A percentile compares a stretch with the other conserved stretches of the same genome.
Evolutionary conservation across 108 stramenopile genomes (phyloP).

Genomic region (Cylindrotheca closterium): DNA sequence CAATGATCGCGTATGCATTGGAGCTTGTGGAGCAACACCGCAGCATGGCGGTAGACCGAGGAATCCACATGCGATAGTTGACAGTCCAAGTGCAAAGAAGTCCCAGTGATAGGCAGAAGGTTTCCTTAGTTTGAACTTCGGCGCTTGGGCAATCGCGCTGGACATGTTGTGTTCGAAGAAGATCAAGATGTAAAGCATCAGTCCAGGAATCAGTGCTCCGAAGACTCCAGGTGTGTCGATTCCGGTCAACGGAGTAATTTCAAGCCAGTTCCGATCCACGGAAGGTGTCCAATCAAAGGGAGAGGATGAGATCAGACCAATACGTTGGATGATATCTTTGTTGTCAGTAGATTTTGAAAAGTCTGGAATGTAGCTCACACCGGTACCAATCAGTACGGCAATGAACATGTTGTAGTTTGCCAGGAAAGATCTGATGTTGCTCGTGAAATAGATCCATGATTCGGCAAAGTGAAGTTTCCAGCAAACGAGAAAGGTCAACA

Average conservation of each 20-base stretch:
- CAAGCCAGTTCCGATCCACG: conserved; percentile 34
- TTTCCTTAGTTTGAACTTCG: conserved; percentile 49
- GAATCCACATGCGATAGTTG: conserved; percentile 47
- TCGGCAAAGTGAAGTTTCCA: conserved; percentile 48
- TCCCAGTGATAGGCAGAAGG: conserved; percentile 60
- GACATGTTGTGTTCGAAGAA: conserved; percentile 65
- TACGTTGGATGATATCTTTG: conserved; percentile 21
- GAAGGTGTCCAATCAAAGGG: conserved; percentile 52
- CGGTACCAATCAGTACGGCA: conserved; percentile 40
- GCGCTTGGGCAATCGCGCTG: conserved; percentile 40
- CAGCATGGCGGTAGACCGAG: conserved; percentile 52
- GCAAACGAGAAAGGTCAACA: conserved; percentile 28
- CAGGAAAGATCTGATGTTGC: conserved; percentile 31
- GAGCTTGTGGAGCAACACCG: conserved; percentile 58
- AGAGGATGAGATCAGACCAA: background rate
- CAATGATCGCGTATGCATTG: conserved; percentile 47
- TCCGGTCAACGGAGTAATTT: conserved; percentile 20
- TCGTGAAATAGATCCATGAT: conserved; percentile 35
- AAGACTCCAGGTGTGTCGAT: conserved; percentile 38
- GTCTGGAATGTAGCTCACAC: conserved; percentile 41
- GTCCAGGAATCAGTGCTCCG: conserved; percentile 44
- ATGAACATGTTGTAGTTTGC: conserved; percentile 50
- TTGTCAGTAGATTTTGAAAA: conserved; percentile 1
- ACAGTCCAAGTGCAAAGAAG: conserved; percentile 53
- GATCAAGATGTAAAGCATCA: conserved; percentile 59